These are phyloP conservation scores for Boletus semigastroideus DNA, from an alignment of 1,284 basidiomycete genomes.

Conservation along the genomic window DNA sequence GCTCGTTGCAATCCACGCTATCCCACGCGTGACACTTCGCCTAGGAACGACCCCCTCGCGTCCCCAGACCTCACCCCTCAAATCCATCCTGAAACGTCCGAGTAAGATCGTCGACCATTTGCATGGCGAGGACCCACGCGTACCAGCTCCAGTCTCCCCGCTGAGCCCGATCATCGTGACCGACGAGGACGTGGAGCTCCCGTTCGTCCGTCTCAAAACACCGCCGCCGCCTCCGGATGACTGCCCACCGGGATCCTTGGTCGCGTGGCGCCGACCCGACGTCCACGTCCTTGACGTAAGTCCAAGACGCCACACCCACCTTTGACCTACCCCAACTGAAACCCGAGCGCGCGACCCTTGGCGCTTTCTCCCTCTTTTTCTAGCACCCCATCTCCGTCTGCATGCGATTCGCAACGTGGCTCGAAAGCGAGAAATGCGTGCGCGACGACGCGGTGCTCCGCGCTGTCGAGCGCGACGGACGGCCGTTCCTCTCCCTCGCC, in stretches of 20 bases:
- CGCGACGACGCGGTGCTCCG: neutral
- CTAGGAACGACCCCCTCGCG: too few relatives aligned
- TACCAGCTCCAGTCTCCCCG: neutral
- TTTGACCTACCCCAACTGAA: too few relatives aligned
- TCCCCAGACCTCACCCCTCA: neutral
- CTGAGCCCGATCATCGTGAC: too few relatives aligned
- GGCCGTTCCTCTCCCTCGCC: slow-evolving; percentile 17
- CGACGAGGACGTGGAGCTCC: too few relatives aligned
- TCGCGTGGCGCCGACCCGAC: neutral
- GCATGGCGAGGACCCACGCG: neutral
- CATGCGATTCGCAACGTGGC: slow-evolving; percentile 20
- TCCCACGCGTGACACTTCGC: too few relatives aligned
- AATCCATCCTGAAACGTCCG: slow-evolving; percentile 5
- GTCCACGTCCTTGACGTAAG: slow-evolving; percentile 14
- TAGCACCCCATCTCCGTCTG: slow-evolving; percentile 17
- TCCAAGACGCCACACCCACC: neutral
- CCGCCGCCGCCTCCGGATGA: too few relatives aligned
- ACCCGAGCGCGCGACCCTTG: neutral
- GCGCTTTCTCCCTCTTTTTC: neutral
- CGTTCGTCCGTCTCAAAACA: too few relatives aligned
- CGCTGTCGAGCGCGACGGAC: slow-evolving; percentile 24
- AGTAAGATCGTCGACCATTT: neutral
- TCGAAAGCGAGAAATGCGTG: slow-evolving; percentile 15
- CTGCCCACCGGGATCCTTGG: neutral
- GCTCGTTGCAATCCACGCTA: too few relatives aligned